A percentile compares a stretch with the other conserved stretches of the same genome.
Conservation (phyloP, 176 grass and related monocot species). For the Themeda triandra region DNA sequence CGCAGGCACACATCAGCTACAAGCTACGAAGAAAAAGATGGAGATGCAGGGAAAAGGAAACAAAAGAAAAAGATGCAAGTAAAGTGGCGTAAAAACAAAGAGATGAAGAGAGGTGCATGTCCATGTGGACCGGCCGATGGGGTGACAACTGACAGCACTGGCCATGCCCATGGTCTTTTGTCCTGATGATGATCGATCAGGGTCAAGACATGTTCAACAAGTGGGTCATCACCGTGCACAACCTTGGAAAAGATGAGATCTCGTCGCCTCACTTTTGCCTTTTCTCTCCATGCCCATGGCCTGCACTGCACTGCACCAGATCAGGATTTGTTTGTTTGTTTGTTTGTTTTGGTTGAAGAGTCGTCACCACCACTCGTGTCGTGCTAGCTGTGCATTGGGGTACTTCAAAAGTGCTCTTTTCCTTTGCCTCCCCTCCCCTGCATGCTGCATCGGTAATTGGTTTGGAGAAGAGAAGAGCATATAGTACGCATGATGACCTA, state of each 20-base stretch:
- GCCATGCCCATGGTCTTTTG: not conserved
- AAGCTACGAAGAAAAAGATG: not conserved
- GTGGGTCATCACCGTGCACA: constrained; percentile 13
- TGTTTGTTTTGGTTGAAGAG: not conserved
- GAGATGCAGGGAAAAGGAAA: too few relatives aligned
- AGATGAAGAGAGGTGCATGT: not conserved
- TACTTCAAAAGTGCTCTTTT: constrained; percentile 23
- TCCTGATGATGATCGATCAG: constrained; percentile 5
- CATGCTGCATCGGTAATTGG: constrained; percentile 15
- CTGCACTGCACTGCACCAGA: not conserved
- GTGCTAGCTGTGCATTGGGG: not conserved
- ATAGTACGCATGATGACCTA: not conserved
- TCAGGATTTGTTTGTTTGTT: constrained; percentile 39
- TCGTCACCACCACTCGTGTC: not conserved
- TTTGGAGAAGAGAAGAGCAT: not conserved
- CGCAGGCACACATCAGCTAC: not conserved
- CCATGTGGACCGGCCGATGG: not conserved
- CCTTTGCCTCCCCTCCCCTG: constrained; percentile 9
- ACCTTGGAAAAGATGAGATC: constrained; percentile 39
- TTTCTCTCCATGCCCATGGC: constrained; percentile 10
- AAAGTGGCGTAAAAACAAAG: constrained; percentile 24
- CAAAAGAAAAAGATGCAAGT: not conserved
- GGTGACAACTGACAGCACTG: not conserved
- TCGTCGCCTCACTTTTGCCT: constrained; percentile 1
- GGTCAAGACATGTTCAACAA: constrained; percentile 15